Evolutionary conservation across 2,329 filamentous ascomycete species (phyloP).

Genomic region (Colletotrichum lupini): DNA sequence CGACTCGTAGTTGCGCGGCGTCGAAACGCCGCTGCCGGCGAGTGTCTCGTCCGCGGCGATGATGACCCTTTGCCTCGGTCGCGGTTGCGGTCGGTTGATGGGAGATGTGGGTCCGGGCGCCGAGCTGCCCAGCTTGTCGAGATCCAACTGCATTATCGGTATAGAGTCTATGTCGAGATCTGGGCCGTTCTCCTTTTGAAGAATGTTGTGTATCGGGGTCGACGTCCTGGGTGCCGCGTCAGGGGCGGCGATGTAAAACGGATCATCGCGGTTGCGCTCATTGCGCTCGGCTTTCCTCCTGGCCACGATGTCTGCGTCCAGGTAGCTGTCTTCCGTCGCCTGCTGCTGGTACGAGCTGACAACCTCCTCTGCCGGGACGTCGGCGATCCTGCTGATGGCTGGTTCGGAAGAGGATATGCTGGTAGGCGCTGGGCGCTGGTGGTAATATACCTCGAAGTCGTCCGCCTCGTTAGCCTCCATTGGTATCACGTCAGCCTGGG

Average conservation of each 20-base stretch:
- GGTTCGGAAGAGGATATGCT: slow-evolving; percentile 65
- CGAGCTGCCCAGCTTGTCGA: slow-evolving; percentile 64
- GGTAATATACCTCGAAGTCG: slow-evolving; percentile 76
- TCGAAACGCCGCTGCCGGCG: slow-evolving; percentile 61
- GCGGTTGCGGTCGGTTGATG: slow-evolving; percentile 49
- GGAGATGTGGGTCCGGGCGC: slow-evolving; percentile 40
- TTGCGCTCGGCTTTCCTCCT: slow-evolving; percentile 79
- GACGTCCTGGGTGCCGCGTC: slow-evolving; percentile 69
- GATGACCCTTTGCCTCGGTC: slow-evolving; percentile 70
- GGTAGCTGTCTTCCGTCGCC: slow-evolving; percentile 70
- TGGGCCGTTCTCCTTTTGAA: slow-evolving; percentile 77
- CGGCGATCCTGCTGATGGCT: slow-evolving; percentile 64
- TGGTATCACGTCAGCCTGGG: slow-evolving; percentile 62
- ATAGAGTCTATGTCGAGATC: slow-evolving; percentile 94
- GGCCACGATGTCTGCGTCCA: slow-evolving; percentile 79
- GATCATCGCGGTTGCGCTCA: slow-evolving; percentile 90
- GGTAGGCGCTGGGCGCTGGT: slow-evolving; percentile 63
- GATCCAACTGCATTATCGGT: slow-evolving; percentile 91
- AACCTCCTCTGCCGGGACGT: slow-evolving; percentile 56
- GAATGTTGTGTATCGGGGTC: slow-evolving; percentile 83
- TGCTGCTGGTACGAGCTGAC: slow-evolving; percentile 70
- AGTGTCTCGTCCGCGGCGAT: slow-evolving; percentile 81
- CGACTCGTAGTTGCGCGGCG: slow-evolving; percentile 63
- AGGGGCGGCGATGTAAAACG: slow-evolving; percentile 84
- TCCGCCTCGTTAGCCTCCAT: slow-evolving; percentile 66